Evolutionary conservation across 441 rosid genomes (phyloP), one percentile per base, ranked within the genome.

Genomic region (Croton setiger): DNA sequence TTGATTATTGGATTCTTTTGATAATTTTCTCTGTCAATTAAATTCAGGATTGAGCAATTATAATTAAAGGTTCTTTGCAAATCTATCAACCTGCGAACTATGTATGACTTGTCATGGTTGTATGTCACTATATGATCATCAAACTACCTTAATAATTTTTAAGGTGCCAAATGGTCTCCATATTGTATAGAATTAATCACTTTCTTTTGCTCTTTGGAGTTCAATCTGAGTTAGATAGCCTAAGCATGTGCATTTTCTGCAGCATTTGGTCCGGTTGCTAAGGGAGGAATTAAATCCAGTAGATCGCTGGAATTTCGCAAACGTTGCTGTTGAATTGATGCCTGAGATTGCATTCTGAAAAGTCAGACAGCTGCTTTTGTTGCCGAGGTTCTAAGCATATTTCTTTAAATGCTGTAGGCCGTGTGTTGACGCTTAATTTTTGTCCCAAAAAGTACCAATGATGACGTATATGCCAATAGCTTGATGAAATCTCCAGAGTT

Each of bases 281-380:
- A 92, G 99, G 99, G 97, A 90, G 69, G 99, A 95, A 82, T 74
- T 95, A 78, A 86, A 67, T 78, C 88, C 97, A 51, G 37, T 76
- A 58, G 99, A 95, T 47, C 86, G 80, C 70, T 82, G 86, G 77
- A 84, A 89, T 72, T 91, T 95, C 67, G 93, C 96, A 21, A 95
- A 88, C 79, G 85, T 83, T 54, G 84, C 98, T 60, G 81, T 95
- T 43, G 95, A 87, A 27, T 75, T 92, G 77, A 87, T 95, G 91
- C 79, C 99, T 72, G 95, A 89, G 77, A 87, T 85, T 61, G 87
- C 98, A 58, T 90, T 72, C 81, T 92, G 72, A 95, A 95, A 78
- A 92, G 99, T 84, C 99, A 90, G 84, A 83, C 91, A 72, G 89
- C 99, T 78, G 95, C 95, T 61, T 93, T 95, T 77, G 88, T 92